These are phyloP conservation scores for Edaphochlamys debaryana DNA, from an alignment of 139 green algal genomes.

Conservation along the genomic window DNA sequence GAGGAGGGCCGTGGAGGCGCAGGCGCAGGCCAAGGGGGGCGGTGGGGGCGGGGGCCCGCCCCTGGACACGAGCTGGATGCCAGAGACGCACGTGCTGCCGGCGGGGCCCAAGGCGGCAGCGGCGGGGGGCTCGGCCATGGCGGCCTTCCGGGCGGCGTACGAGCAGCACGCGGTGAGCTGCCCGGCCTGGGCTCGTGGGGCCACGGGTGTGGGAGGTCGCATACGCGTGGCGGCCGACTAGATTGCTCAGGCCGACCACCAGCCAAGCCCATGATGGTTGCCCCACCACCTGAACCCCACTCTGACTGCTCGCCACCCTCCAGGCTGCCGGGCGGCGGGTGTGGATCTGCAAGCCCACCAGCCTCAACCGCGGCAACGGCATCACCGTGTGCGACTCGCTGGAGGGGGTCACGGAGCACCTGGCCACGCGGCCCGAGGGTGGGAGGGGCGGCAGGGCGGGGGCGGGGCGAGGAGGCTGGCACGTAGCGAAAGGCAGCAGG, in stretches of 20 bases:
- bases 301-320: no score
- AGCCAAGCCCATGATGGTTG: no score
- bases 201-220: no score
- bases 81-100: constrained; percentile 60
- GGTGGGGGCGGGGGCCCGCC: not conserved
- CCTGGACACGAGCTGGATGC: constrained; percentile 43
- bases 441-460: no score
- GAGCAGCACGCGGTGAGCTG: no score
- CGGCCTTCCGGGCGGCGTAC: constrained; percentile 14
- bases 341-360: constrained; percentile 69
- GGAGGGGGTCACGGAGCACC: constrained; percentile 29
- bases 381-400: constrained; percentile 58
- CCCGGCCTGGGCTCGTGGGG: no score
- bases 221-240: no score
- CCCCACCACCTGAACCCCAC: no score
- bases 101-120: constrained; percentile 7
- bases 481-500: not conserved
- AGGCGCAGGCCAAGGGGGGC: not conserved
- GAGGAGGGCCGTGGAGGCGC: not conserved
- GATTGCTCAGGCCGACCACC: no score
- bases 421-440: not conserved
- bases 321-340: constrained; percentile 19
- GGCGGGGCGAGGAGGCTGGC: not conserved
- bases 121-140: not conserved
- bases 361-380: constrained; percentile 63